Base-by-base conservation (phyloP, 345 rosid genomes). In the Boechera stricta region DNA sequence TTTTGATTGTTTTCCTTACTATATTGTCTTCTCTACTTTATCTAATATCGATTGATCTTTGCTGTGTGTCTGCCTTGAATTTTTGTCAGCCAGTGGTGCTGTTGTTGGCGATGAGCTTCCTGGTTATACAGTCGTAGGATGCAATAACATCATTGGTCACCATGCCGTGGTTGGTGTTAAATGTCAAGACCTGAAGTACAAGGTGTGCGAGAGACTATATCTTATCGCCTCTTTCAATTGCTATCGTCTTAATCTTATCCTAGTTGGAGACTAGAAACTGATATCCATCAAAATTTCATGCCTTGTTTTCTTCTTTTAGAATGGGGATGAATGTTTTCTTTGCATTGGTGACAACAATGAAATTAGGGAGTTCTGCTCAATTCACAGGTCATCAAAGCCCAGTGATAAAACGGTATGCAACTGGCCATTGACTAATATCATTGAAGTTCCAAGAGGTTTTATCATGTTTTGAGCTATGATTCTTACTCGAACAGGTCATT, bases 161-260 rank as follows among this genome's bases (percentile, higher is more conserved):
- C 91, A 92, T 72, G 86, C 98, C 6, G 89, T 84, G 52, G 86
- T 94, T 79, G 99, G 98, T 61, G 82, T 86, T 65, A 90, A 94
- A 85, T 94, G 99, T 80, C 99, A 94, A 78, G 98, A 92, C 82
- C 64, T 88, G 85, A 94, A 94, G 79, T 94, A 89, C 84, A 77
- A 88, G 98, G 99, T 90, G 28, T 45, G 56, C 21, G 10, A 11
- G 10, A 11, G 32, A 53, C 1, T 0, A 48, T 35, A 57, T 1
- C 53, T 28, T 21, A 13, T 64, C 18, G 12, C 59, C 9, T 69
- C 21, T 60, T 31, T 69, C 2, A 2, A 6, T 61, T 53, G 12
- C 54, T 42, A 26, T 21, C 2, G 15, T 69, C 61, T 15, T 69
- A 42, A 31, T 64, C 36, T 45, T 0, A 0, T 12, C 51, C 6